These are phyloP conservation scores for Dissoconium aciculare DNA, from an alignment of 2,329 filamentous ascomycete species.

Conservation along the genomic window DNA sequence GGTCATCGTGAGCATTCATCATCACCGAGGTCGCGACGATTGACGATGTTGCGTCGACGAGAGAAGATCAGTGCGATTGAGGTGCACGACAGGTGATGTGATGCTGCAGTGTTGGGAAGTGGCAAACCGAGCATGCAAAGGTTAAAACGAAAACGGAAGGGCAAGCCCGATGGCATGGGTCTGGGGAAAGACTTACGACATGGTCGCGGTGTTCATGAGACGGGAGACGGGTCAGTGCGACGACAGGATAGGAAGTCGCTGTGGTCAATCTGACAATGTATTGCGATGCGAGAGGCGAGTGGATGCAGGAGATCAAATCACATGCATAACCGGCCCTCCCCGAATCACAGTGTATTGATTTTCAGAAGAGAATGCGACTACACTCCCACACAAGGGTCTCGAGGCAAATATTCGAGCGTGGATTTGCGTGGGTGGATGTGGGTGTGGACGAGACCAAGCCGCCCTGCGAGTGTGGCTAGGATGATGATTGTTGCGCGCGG, in stretches of 20 bases:
- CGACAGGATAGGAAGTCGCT: no score
- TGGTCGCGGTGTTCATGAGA: constrained; percentile 3
- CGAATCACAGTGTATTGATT: no score
- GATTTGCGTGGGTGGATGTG: no score
- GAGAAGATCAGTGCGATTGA: background rate
- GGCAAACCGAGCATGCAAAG: background rate
- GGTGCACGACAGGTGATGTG: background rate
- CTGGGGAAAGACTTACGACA: constrained; percentile 17
- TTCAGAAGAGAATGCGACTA: constrained; percentile 7
- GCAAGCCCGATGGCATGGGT: background rate
- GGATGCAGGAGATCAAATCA: constrained; percentile 5
- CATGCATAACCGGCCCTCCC: constrained; percentile 18
- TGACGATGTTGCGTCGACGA: background rate
- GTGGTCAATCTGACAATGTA: background rate
- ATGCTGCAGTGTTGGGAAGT: background rate
- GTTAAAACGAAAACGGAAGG: background rate
- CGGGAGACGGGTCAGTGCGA: background rate
- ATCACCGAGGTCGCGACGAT: constrained; percentile 3
- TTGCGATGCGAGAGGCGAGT: background rate
- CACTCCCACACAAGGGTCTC: no score
- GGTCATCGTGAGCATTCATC: constrained; percentile 14
- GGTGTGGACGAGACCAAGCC: no score
- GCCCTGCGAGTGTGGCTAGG: no score
- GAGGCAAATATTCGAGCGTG: no score
- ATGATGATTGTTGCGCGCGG: no score